Evolutionary conservation across 345 rosid species (phyloP).

Genomic region (Kandelia obovata): DNA sequence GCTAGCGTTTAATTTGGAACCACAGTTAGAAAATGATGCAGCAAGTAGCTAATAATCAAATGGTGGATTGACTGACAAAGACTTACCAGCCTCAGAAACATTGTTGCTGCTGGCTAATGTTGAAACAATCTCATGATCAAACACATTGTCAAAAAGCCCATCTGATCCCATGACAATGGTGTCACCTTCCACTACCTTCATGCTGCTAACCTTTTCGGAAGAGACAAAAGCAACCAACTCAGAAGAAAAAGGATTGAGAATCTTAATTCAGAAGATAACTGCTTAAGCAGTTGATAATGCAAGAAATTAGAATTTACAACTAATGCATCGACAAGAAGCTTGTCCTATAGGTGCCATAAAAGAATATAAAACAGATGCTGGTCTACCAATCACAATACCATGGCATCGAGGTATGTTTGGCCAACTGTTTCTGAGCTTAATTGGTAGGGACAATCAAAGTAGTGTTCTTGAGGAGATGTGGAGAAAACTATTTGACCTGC

Average conservation of each 20-base stretch:
- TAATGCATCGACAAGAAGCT: too few relatives aligned
- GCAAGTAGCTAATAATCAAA: not conserved
- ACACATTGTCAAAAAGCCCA: conserved; percentile 86
- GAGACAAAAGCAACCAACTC: conserved; percentile 14
- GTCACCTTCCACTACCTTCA: conserved; percentile 63
- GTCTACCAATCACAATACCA: conserved; percentile 40
- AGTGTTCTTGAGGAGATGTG: conserved; percentile 79
- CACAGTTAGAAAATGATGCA: conserved; percentile 12
- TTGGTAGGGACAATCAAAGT: conserved; percentile 88
- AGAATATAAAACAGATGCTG: not conserved
- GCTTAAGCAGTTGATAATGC: too few relatives aligned
- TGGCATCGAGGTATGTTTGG: conserved; percentile 83
- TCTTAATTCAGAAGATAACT: too few relatives aligned
- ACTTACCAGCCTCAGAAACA: conserved; percentile 61
- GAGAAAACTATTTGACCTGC: conserved; percentile 66
- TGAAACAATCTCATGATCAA: conserved; percentile 72
- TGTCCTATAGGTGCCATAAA: not conserved
- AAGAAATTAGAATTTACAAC: too few relatives aligned
- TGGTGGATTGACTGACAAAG: not conserved
- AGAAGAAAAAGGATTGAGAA: not conserved
- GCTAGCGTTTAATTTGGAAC: conserved; percentile 45
- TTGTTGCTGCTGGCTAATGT: conserved; percentile 33
- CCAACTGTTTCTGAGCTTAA: conserved; percentile 70
- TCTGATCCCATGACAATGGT: conserved; percentile 78
- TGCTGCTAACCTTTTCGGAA: conserved; percentile 49